Percentiles rank a stretch among this genome's conserved stretches.
These are phyloP conservation scores for Candida oleophila DNA, from an alignment of 805 yeast genomes.

Conservation along the genomic window DNA sequence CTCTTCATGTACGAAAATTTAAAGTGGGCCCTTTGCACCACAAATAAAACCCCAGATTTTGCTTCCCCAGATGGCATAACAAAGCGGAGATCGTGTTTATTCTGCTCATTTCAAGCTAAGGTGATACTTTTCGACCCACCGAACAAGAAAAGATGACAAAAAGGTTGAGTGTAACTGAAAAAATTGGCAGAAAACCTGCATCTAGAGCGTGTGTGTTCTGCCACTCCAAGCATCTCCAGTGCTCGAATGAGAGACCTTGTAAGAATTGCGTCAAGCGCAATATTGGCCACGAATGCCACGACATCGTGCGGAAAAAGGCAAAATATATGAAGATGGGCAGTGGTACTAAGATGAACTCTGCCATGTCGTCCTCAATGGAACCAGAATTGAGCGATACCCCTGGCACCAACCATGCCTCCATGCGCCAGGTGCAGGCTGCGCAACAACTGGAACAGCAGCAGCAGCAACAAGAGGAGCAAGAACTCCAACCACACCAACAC, in stretches of 20 bases:
- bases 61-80: background rate
- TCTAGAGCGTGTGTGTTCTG: slow-evolving; percentile 72
- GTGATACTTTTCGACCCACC: background rate
- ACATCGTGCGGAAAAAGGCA: slow-evolving; percentile 55
- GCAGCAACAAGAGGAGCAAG: background rate
- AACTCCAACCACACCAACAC: background rate
- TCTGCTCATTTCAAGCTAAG: background rate
- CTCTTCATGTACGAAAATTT: background rate
- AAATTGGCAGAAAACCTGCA: slow-evolving; percentile 57
- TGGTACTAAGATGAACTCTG: background rate
- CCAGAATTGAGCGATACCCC: background rate
- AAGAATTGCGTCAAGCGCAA: slow-evolving; percentile 66
- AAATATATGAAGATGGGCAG: slow-evolving; percentile 27
- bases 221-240: slow-evolving; percentile 71
- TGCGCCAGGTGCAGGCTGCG: background rate
- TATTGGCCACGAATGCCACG: slow-evolving; percentile 53
- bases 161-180: slow-evolving; percentile 52
- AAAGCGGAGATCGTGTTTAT: background rate
- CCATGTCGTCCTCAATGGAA: slow-evolving; percentile 4
- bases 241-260: slow-evolving; percentile 70
- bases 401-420: background rate
- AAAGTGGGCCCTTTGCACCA: background rate
- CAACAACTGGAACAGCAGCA: background rate
- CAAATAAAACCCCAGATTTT: background rate
- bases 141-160: slow-evolving; percentile 51